Conservation (phyloP, 148 eudicot genomes). For the Rhododendron griersonianum region DNA sequence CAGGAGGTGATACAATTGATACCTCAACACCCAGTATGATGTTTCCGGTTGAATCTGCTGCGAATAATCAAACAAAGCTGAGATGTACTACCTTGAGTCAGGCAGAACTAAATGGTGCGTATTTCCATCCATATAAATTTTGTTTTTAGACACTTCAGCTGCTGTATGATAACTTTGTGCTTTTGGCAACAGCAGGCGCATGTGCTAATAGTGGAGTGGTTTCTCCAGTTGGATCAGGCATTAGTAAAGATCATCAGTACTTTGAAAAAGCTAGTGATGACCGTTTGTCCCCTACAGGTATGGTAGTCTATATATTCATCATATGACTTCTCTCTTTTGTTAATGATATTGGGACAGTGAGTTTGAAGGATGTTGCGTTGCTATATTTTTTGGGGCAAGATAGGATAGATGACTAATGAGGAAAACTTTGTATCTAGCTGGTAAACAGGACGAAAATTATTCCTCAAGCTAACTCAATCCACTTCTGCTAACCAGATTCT, state of each 20-base stretch:
- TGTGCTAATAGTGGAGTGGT: background rate
- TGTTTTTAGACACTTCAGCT: background rate
- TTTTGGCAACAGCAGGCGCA: conserved; percentile 13
- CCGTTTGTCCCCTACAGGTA: conserved; percentile 17
- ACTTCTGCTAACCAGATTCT: background rate
- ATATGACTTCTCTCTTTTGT: background rate
- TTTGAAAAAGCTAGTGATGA: conserved; percentile 10
- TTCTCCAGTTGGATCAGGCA: conserved; percentile 8
- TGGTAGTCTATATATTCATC: background rate
- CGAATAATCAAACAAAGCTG: conserved; percentile 18
- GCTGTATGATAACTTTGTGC: background rate
- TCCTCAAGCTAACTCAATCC: background rate
- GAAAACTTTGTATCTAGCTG: background rate
- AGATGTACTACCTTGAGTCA: conserved; percentile 7
- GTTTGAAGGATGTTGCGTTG: background rate
- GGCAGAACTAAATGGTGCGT: conserved; percentile 30
- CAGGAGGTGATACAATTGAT: conserved; percentile 1
- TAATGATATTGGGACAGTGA: background rate
- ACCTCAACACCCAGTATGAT: conserved; percentile 7
- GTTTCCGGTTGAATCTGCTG: conserved; percentile 18
- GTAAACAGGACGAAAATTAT: background rate
- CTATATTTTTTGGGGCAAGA: background rate
- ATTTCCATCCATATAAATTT: background rate
- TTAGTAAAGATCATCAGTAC: conserved; percentile 5
- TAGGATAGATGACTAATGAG: background rate